phyloP scores from a whole-genome alignment of 2,329 filamentous ascomycete species.

The Xylaria sp. region DNA sequence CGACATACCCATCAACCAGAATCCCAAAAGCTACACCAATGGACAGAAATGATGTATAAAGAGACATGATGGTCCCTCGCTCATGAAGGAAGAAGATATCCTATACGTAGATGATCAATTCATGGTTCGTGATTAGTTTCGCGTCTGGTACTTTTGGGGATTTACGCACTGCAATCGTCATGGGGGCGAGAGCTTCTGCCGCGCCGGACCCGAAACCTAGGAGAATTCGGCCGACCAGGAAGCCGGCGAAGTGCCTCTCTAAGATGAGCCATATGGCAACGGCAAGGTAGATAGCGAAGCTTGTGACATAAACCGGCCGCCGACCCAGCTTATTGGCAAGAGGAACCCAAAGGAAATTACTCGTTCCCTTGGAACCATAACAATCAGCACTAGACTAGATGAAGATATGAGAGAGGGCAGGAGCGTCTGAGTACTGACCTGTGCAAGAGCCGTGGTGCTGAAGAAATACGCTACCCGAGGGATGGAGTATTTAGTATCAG shows the following conservation, averaged over 20 bases:
- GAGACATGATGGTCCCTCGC: constrained; percentile 56
- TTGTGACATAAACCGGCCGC: constrained; percentile 49
- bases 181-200: constrained; percentile 53
- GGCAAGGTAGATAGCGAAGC: constrained; percentile 51
- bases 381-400: background rate
- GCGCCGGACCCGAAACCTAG: constrained; percentile 60
- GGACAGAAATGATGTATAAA: constrained; percentile 50
- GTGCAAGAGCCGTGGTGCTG: constrained; percentile 55
- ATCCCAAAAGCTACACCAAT: constrained; percentile 51
- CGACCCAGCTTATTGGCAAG: constrained; percentile 53
- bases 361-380: constrained; percentile 39
- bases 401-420: background rate
- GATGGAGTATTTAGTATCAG: constrained; percentile 43
- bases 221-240: constrained; percentile 54
- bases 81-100: constrained; percentile 65
- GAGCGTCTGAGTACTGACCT: constrained; percentile 39
- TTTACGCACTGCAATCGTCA: constrained; percentile 31
- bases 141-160: background rate
- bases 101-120: constrained; percentile 28
- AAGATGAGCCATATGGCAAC: constrained; percentile 51
- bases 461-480: constrained; percentile 58
- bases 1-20: constrained; percentile 48
- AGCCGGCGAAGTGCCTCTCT: constrained; percentile 48
- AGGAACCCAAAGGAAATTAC: constrained; percentile 55
- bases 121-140: background rate